These are phyloP conservation scores for Ajuga reptans DNA, from an alignment of 305 asterid genomes.

Conservation along the genomic window DNA sequence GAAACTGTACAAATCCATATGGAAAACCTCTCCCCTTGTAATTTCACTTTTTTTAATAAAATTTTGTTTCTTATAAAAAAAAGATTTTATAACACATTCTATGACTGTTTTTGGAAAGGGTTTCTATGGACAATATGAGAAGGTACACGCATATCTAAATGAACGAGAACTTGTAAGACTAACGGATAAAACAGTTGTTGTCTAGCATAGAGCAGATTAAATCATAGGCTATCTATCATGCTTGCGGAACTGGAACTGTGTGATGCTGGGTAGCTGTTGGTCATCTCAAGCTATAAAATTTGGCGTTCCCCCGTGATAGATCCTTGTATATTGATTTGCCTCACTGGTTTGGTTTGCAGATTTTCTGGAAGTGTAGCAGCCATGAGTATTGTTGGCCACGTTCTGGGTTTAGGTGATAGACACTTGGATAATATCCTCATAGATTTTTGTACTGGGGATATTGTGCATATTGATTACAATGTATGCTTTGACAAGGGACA, in stretches of 20 bases:
- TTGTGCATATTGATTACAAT: conserved; percentile 94
- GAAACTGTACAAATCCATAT: no score
- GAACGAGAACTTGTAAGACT: conserved; percentile 2
- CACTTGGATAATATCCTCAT: conserved; percentile 97
- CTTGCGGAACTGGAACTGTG: background rate
- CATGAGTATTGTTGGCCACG: conserved; percentile 95
- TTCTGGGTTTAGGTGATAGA: conserved; percentile 93
- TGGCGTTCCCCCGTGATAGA: conserved; percentile 2
- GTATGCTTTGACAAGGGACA: conserved; percentile 99
- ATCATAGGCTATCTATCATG: conserved; percentile 8
- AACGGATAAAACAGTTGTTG: background rate
- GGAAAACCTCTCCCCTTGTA: no score
- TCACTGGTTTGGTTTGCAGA: conserved; percentile 42
- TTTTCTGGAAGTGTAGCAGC: conserved; percentile 94
- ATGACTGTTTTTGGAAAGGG: background rate
- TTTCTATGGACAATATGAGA: conserved; percentile 1
- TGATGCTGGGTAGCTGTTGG: conserved; percentile 5
- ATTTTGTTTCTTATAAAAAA: no score
- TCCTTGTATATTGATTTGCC: background rate
- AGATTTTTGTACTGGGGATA: conserved; percentile 89
- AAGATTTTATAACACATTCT: background rate
- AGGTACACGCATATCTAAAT: background rate
- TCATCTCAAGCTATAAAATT: conserved; percentile 20
- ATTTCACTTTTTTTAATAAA: no score
- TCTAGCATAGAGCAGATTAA: conserved; percentile 11